Evolutionary conservation across 345 rosid genomes (phyloP).

Genomic region (Pugionium cornutum): DNA sequence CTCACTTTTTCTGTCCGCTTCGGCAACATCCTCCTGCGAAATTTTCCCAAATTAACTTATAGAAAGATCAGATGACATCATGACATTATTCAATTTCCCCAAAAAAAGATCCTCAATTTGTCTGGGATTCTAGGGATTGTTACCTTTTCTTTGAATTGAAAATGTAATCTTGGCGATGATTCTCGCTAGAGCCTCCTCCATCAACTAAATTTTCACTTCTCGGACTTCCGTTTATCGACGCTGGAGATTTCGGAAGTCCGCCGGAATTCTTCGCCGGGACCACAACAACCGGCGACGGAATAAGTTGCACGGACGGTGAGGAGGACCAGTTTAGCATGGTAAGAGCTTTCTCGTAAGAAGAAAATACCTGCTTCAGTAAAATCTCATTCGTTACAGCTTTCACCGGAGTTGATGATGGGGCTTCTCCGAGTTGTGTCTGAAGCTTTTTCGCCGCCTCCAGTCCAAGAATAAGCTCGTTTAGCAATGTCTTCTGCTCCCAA

Average conservation of each 20-base stretch:
- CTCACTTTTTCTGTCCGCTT: constrained; percentile 70
- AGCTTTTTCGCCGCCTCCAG: constrained; percentile 61
- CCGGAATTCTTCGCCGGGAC: background rate
- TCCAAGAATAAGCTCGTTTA: constrained; percentile 60
- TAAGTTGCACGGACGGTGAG: constrained; percentile 36
- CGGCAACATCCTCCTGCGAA: constrained; percentile 54
- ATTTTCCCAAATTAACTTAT: background rate
- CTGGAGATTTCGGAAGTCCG: constrained; percentile 54
- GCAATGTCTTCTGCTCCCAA: constrained; percentile 55
- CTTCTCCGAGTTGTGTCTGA: constrained; percentile 35
- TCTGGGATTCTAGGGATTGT: background rate
- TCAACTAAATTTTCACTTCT: constrained; percentile 55
- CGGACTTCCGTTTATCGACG: constrained; percentile 61
- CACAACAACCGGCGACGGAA: constrained; percentile 28
- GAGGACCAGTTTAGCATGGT: constrained; percentile 44
- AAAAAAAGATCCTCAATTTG: no score
- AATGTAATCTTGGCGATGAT: constrained; percentile 33
- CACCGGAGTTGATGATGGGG: background rate
- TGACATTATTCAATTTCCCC: background rate
- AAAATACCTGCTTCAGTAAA: constrained; percentile 50
- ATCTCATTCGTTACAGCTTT: constrained; percentile 43
- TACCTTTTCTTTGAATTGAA: constrained; percentile 70
- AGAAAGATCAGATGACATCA: background rate
- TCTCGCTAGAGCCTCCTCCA: constrained; percentile 9
- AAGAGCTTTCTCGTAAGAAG: constrained; percentile 68